Base-by-base conservation (phyloP, 1,284 basidiomycete genomes). In the Apiotrichum akiyoshidainum region DNA sequence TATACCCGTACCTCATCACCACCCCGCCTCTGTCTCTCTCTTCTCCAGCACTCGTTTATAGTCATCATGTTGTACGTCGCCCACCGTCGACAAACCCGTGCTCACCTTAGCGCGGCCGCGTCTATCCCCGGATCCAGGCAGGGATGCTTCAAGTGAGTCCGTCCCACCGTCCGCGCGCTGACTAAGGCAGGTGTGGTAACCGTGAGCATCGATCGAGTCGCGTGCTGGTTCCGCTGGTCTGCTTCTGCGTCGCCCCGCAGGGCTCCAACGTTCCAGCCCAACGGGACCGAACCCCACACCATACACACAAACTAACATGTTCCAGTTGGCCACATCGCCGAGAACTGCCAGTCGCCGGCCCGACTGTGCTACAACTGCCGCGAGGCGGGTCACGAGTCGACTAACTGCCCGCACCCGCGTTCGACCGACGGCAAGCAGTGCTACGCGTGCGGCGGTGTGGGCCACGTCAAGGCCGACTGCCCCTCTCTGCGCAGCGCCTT, bases 361-460 rank as follows among this genome's bases (percentile, higher is more conserved):
- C 85, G 90, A 66, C 84, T 94, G 61, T 94, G 91, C 81, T 94
- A 92, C 81, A 94, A 93, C 77, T 94, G 91, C 77, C 85, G 87
- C 68, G 87, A 89, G 76, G 88, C 90, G 16, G 91, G 90, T 26
- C 92, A 94, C 73, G 91, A 94, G 79, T 90, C 88, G 41, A 87
- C 87, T 62, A 86, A 87, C 59, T 95, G 92, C 77, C 88, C 90
- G 47, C 85, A 86, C 68, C 91, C 90, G 52, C 85, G 90, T 65
- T 87, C 86, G 22, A 83, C 83, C 48, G 83, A 85, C 59, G 84
- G 86, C 56, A 90, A 90, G 79, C 88, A 90, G 75, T 87, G 88
- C 76, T 90, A 88, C 75, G 85, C 84, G 33, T 90, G 88, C 73
- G 86, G 87, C 42, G 88, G 87, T 46, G 83, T 89, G 54, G 87